Evolutionary conservation across 176 grass and related monocot species (phyloP).

Genomic region (Otatea glauca): DNA sequence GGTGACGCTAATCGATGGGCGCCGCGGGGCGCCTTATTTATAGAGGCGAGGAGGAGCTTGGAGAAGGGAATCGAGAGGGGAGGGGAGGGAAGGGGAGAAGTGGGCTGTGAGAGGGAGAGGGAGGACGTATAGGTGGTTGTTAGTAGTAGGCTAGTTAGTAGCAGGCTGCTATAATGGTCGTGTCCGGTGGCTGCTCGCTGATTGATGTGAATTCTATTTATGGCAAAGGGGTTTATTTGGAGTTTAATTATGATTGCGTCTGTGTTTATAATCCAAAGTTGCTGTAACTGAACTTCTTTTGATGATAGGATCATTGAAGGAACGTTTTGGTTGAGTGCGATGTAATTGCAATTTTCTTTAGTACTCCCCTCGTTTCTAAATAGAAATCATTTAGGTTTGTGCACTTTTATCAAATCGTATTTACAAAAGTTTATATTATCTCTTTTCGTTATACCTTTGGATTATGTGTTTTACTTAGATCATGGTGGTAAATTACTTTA

Average conservation of each 20-base stretch:
- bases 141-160: background rate
- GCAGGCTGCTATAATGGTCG: background rate
- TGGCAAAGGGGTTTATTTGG: background rate
- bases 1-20: slow-evolving; percentile 46
- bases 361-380: no score
- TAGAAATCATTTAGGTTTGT: no score
- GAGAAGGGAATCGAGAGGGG: slow-evolving; percentile 32
- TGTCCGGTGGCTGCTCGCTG: background rate
- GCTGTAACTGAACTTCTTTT: background rate
- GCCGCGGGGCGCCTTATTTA: slow-evolving; percentile 58
- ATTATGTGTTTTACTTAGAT: no score
- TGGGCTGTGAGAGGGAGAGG: background rate
- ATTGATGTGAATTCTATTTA: background rate
- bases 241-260: background rate
- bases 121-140: slow-evolving; percentile 41
- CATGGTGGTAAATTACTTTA: no score
- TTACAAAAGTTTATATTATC: no score
- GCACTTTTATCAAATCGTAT: no score
- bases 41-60: slow-evolving; percentile 43
- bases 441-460: no score
- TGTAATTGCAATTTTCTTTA: background rate
- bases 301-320: background rate
- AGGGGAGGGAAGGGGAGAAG: background rate
- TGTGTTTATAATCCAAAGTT: background rate
- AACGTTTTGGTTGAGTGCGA: background rate